These are phyloP conservation scores for Geotrichum histeridarum DNA, from an alignment of 1,139 yeast genomes.

Conservation along the genomic window DNA sequence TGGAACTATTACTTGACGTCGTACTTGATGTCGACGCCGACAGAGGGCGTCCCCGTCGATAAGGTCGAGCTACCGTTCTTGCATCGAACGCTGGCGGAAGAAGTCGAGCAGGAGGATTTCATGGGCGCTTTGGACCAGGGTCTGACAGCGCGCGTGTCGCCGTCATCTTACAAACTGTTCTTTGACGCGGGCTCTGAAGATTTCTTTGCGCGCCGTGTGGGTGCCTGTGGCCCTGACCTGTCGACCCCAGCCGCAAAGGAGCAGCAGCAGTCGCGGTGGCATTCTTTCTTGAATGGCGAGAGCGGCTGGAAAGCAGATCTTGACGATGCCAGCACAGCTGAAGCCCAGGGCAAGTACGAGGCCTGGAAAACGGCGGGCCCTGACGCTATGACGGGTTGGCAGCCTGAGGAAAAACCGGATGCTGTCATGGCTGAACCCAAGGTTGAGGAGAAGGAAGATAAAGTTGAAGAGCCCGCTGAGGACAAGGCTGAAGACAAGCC, in stretches of 20 bases:
- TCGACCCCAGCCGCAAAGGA: constrained; percentile 23
- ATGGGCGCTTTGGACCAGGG: constrained; percentile 52
- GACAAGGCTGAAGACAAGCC: not conserved
- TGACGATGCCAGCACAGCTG: constrained; percentile 31
- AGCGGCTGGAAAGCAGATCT: constrained; percentile 38
- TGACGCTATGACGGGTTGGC: constrained; percentile 8
- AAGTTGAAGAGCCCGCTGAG: not conserved
- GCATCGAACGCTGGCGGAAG: constrained; percentile 41
- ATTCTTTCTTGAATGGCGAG: constrained; percentile 32
- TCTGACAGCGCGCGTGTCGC: constrained; percentile 75
- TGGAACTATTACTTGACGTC: constrained; percentile 94
- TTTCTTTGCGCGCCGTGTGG: constrained; percentile 49
- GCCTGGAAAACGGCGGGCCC: constrained; percentile 19
- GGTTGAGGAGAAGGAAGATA: not conserved
- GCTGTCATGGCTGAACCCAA: not conserved
- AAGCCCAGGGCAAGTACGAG: constrained; percentile 23
- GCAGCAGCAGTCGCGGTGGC: constrained; percentile 25
- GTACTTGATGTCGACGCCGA: constrained; percentile 90
- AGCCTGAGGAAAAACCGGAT: not conserved
- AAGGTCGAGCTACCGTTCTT: constrained; percentile 69
- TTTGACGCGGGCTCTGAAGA: constrained; percentile 82
- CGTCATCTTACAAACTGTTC: constrained; percentile 71
- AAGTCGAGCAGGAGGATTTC: constrained; percentile 18
- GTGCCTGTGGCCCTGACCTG: constrained; percentile 15
- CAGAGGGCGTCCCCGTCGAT: constrained; percentile 92